Conservation (phyloP, 768 basidiomycete genomes). For the Peribolospora baueri region DNA sequence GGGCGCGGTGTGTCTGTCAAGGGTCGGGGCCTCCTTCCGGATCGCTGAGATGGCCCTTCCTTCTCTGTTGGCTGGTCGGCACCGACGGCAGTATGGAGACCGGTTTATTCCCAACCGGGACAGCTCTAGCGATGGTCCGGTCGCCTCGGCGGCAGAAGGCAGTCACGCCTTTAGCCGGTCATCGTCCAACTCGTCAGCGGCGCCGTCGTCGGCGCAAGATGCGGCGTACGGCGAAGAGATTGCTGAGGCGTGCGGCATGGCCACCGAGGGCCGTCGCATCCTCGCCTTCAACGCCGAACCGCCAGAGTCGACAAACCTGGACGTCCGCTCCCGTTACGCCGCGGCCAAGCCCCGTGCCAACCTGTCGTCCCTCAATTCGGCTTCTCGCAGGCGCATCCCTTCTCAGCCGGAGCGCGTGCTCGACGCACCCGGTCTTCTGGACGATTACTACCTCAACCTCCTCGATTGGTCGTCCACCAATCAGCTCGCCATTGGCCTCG, state of each 20-base stretch:
- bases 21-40: too few species aligned
- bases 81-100: constrained; percentile 5
- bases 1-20: constrained; percentile 1
- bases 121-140: too few species aligned
- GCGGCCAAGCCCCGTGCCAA: constrained; percentile 35
- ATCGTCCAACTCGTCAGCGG: background rate
- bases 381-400: constrained; percentile 58
- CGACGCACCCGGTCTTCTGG: constrained; percentile 59
- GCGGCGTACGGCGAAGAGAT: constrained; percentile 14
- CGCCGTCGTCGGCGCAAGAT: constrained; percentile 4
- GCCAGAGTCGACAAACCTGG: constrained; percentile 48
- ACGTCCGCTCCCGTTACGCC: constrained; percentile 55
- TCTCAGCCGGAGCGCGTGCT: constrained; percentile 77
- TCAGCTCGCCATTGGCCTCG: constrained; percentile 68
- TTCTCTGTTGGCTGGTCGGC: background rate
- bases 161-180: background rate
- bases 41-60: too few species aligned
- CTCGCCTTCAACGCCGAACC: constrained; percentile 61
- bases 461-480: constrained; percentile 71
- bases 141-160: too few species aligned
- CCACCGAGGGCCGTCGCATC: constrained; percentile 29
- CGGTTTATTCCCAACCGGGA: constrained; percentile 5
- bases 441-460: constrained; percentile 94
- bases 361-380: constrained; percentile 37
- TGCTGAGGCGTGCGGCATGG: constrained; percentile 14